These are phyloP conservation scores for Noccaea bulbosa DNA, from an alignment of 345 rosid genomes.

Conservation along the genomic window DNA sequence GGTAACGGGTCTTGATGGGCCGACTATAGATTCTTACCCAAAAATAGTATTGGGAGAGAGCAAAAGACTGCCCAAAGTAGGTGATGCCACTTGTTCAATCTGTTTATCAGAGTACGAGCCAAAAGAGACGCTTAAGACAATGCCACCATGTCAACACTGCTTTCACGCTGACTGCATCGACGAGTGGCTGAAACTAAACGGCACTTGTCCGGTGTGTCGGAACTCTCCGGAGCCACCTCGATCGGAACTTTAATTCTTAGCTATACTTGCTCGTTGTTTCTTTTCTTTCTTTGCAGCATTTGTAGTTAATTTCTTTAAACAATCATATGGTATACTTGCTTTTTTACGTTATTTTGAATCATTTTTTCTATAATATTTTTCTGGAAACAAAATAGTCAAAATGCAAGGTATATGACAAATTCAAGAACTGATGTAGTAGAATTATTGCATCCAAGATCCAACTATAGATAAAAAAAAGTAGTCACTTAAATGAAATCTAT, in stretches of 20 bases:
- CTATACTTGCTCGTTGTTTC: neutral
- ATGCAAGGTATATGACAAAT: neutral
- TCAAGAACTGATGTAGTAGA: too few species aligned
- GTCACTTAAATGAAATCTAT: neutral
- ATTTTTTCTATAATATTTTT: too few species aligned
- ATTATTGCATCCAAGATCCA: too few species aligned
- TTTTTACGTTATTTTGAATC: neutral
- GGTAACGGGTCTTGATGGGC: slow-evolving; percentile 49
- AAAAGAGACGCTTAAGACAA: slow-evolving; percentile 55
- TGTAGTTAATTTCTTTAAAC: too few species aligned
- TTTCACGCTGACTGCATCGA: slow-evolving; percentile 67
- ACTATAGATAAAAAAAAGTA: too few species aligned
- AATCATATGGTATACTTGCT: neutral
- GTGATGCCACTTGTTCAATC: slow-evolving; percentile 58
- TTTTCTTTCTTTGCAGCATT: too few species aligned
- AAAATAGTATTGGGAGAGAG: slow-evolving; percentile 61
- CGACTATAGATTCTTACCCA: slow-evolving; percentile 63
- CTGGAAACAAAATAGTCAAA: neutral
- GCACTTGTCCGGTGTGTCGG: slow-evolving; percentile 65
- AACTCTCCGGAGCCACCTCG: slow-evolving; percentile 47
- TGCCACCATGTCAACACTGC: slow-evolving; percentile 64
- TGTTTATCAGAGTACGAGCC: slow-evolving; percentile 63
- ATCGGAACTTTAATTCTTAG: slow-evolving; percentile 3
- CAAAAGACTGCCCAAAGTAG: slow-evolving; percentile 48
- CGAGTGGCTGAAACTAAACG: slow-evolving; percentile 62